Evolutionary conservation across 805 yeast species (phyloP).

Genomic region (Kluyveromyces dobzhanskii): DNA sequence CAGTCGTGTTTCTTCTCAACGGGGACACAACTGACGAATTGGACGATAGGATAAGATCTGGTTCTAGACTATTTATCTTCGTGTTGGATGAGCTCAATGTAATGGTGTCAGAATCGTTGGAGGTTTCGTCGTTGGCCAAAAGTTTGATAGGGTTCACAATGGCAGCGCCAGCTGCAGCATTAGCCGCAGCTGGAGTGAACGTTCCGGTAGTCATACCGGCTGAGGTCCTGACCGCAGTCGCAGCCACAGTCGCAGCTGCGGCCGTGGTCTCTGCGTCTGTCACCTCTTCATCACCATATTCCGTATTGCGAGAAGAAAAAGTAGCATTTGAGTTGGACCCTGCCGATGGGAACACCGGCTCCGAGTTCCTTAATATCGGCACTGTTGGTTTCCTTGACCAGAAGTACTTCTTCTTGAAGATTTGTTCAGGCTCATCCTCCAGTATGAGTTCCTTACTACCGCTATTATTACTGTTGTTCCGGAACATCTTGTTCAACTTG

Average conservation of each 20-base stretch:
- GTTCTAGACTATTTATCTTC: conserved; percentile 2
- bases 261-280: background rate
- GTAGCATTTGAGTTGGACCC: too few species aligned
- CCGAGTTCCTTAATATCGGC: conserved; percentile 4
- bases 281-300: background rate
- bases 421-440: conserved; percentile 11
- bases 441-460: conserved; percentile 5
- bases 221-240: too few species aligned
- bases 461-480: background rate
- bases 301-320: background rate
- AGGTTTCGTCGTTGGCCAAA: background rate
- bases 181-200: background rate
- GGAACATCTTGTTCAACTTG: conserved; percentile 4
- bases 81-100: background rate
- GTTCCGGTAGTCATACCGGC: background rate
- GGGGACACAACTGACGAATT: conserved; percentile 2
- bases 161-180: background rate
- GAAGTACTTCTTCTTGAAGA: conserved; percentile 20
- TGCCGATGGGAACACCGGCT: background rate
- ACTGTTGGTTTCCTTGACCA: conserved; percentile 19
- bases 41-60: conserved; percentile 3
- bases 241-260: too few species aligned
- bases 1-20: background rate
- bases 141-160: conserved; percentile 3
- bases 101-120: background rate